phyloP scores from a whole-genome alignment of 345 rosid genomes.

The Mallotus nudiflorus region DNA sequence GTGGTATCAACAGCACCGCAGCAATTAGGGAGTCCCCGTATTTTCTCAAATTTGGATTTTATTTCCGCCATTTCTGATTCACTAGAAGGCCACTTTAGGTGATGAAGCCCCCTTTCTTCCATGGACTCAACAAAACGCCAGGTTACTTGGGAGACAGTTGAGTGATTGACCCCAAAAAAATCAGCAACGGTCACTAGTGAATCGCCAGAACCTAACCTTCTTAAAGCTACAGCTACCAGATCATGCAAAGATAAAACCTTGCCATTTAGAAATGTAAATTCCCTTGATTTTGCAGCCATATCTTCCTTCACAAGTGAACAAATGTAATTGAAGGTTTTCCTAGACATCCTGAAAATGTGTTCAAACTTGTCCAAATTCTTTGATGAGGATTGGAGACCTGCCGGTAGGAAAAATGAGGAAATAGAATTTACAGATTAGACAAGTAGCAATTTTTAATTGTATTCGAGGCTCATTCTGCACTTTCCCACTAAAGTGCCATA shows the following conservation, averaged over 20 bases:
- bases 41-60: slow-evolving; percentile 56
- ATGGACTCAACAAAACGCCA: slow-evolving; percentile 68
- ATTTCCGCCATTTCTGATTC: slow-evolving; percentile 37
- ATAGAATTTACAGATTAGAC: not conserved
- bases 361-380: slow-evolving; percentile 43
- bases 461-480: not conserved
- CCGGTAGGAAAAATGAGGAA: slow-evolving; percentile 20
- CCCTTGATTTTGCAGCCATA: slow-evolving; percentile 40
- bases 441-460: not conserved
- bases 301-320: slow-evolving; percentile 60
- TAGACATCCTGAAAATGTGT: slow-evolving; percentile 43
- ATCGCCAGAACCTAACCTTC: slow-evolving; percentile 59
- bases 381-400: slow-evolving; percentile 45
- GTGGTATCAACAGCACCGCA: slow-evolving; percentile 62
- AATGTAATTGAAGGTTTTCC: slow-evolving; percentile 54
- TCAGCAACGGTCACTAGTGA: slow-evolving; percentile 52
- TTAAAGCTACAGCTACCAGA: slow-evolving; percentile 61
- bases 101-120: slow-evolving; percentile 59
- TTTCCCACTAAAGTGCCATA: slow-evolving; percentile 7
- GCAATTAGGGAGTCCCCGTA: slow-evolving; percentile 60
- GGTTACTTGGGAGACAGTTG: slow-evolving; percentile 63
- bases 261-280: slow-evolving; percentile 46
- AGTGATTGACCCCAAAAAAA: slow-evolving; percentile 53
- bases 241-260: slow-evolving; percentile 44
- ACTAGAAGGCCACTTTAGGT: slow-evolving; percentile 57